Base-by-base conservation (phyloP, 805 yeast species). In the Lipomyces orientalis region DNA sequence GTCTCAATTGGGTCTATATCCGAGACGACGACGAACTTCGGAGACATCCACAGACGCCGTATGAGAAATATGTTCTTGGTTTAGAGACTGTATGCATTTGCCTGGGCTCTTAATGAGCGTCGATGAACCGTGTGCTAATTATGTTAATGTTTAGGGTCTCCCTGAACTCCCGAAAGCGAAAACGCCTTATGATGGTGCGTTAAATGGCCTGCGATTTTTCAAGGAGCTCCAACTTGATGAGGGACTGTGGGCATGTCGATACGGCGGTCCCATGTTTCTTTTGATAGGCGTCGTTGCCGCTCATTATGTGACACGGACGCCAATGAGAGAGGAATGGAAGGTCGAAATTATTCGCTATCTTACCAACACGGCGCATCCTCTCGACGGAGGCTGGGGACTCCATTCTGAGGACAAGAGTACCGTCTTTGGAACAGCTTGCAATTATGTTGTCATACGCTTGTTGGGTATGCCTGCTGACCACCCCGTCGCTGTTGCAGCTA, bases 341-440 rank as follows among this genome's bases (percentile, higher is more conserved):
- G 79, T 80, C 14, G 99, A 95, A 78, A 79, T 95, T 75, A 86
- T 90, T 34, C 83, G 99, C 67, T 95, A 93, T 76, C 79, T 95
- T 19, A 91, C 92, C n/a, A 95, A 95, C 76, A 85, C 91, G 0
- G 89, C 98, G 0, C 97, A 95, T 76, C 98, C 98, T 0, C 97
- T 93, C 0, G 99, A 95, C 78, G 99, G 99, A n/a, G 99, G 99
- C 1, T 95, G 99, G 99, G 99, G 99, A 0, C 82, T 95, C 51
- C 98, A 95, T 77, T 86, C 93, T 4, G 88, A 87, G 61, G 99
- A 95, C 76, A 95, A 94, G 77, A 88, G 95, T 8, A 95, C 99
- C 0, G 95, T 95, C 72, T 93, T 93, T 77, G 99, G 99, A 4
- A 95, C 99, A 1, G 83, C 91, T 0, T 84, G 95, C 73, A 93